Evolutionary conservation across 305 asterid species (phyloP).

Genomic region (Petunia hybrid): DNA sequence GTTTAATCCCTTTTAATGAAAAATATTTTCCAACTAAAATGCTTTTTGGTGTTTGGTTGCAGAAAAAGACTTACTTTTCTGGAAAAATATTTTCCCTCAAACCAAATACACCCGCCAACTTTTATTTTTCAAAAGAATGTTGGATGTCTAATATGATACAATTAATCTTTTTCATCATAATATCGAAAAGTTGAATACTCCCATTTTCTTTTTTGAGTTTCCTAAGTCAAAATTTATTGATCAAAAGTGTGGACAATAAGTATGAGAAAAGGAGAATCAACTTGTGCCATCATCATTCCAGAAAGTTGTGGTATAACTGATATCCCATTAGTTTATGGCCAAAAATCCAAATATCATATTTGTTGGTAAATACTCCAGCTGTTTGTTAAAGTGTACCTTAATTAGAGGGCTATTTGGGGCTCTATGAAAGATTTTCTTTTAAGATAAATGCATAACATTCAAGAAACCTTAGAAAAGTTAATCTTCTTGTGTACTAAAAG

Average conservation of each 20-base stretch:
- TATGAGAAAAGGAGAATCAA: not conserved
- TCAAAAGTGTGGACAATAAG: not conserved
- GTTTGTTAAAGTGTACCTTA: conserved; percentile 5
- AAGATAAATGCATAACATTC: conserved; percentile 20
- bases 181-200: not conserved
- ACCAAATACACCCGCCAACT: too few species aligned
- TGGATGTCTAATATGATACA: not conserved
- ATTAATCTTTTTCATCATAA: not conserved
- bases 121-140: too few species aligned
- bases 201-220: not conserved
- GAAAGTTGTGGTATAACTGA: not conserved
- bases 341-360: not conserved
- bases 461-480: conserved; percentile 20
- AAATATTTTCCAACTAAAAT: too few species aligned
- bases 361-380: not conserved
- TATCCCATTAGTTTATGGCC: conserved; percentile 7
- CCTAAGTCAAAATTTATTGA: not conserved
- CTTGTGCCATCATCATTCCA: not conserved
- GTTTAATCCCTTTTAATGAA: too few species aligned
- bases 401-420: not conserved
- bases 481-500: conserved; percentile 7
- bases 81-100: too few species aligned
- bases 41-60: too few species aligned
- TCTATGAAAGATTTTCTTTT: not conserved
- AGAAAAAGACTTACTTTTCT: too few species aligned